Conservation (phyloP, 352 stramenopile genomes). For the Pythium vanterpoolii region DNA sequence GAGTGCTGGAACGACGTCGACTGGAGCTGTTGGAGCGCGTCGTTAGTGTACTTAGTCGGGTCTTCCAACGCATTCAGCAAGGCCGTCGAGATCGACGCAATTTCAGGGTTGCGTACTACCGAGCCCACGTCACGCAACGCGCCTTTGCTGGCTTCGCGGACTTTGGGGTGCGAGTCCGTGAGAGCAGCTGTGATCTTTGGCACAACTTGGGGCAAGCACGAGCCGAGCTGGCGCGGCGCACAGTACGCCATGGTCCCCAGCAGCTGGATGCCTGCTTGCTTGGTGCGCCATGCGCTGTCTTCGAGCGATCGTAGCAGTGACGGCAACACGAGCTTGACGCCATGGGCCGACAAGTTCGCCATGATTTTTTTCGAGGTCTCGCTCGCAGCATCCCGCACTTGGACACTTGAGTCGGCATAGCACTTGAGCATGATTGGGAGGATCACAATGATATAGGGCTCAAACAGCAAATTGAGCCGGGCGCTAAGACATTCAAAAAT, state of each 20-base stretch:
- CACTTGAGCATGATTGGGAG: constrained; percentile 97
- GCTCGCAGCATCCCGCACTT: constrained; percentile 95
- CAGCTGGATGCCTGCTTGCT: constrained; percentile 98
- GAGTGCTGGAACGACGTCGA: constrained; percentile 99
- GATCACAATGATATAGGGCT: constrained; percentile 98
- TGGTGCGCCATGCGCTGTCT: constrained; percentile 96
- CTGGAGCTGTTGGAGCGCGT: constrained; percentile 96
- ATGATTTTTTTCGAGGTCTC: constrained; percentile 97
- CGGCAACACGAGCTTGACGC: constrained; percentile 98
- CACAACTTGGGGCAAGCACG: constrained; percentile 98
- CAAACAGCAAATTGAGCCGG: constrained; percentile 97
- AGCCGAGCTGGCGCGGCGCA: constrained; percentile 97
- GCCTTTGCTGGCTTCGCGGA: constrained; percentile 94
- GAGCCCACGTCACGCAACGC: constrained; percentile 96
- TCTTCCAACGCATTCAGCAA: constrained; percentile 97
- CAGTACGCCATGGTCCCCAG: constrained; percentile 97
- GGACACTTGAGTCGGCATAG: constrained; percentile 95
- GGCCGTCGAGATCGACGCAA: constrained; percentile 91
- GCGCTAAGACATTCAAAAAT: constrained; percentile 97
- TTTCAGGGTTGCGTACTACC: constrained; percentile 99
- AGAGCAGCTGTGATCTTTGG: constrained; percentile 97
- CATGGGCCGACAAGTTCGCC: constrained; percentile 97
- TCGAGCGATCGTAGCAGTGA: constrained; percentile 95
- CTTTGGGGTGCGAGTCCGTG: constrained; percentile 98
- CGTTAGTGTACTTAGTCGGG: constrained; percentile 87